phyloP scores from a whole-genome alignment of 257 asterid species.

The Lithospermum erythrorhizon region DNA sequence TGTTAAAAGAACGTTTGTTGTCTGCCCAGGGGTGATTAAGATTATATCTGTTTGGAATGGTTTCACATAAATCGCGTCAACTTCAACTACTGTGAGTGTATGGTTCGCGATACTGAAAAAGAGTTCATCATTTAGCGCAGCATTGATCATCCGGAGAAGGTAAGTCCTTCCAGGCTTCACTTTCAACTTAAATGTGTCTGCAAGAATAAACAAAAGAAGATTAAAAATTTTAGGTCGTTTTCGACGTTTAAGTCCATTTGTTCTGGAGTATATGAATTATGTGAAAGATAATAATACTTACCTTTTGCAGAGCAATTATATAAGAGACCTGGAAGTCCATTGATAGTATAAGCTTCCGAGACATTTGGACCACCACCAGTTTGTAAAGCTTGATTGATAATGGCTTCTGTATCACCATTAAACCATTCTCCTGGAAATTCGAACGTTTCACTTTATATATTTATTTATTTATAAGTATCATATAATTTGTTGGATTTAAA shows the following conservation, averaged over 20 bases:
- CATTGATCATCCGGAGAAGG: conserved; percentile 56
- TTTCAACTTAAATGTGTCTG: conserved; percentile 43
- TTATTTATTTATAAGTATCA: too few species aligned
- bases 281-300: conserved; percentile 4
- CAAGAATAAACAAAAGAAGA: background rate
- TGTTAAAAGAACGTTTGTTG: conserved; percentile 37
- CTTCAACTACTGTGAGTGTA: conserved; percentile 36
- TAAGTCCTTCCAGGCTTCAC: conserved; percentile 51
- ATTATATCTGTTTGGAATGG: conserved; percentile 36
- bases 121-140: conserved; percentile 52
- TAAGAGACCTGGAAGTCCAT: conserved; percentile 53
- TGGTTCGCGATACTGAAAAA: conserved; percentile 52
- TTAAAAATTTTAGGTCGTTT: background rate
- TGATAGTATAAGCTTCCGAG: conserved; percentile 53
- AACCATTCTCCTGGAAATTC: conserved; percentile 49
- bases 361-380: conserved; percentile 61
- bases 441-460: background rate
- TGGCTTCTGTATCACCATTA: conserved; percentile 45
- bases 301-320: conserved; percentile 56
- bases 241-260: background rate
- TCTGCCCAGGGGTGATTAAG: conserved; percentile 47
- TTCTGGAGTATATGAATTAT: background rate
- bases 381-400: conserved; percentile 42
- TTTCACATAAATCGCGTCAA: conserved; percentile 41
- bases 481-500: too few species aligned